These are phyloP conservation scores for Boletus insuetus DNA, from an alignment of 768 basidiomycete genomes.

Conservation along the genomic window DNA sequence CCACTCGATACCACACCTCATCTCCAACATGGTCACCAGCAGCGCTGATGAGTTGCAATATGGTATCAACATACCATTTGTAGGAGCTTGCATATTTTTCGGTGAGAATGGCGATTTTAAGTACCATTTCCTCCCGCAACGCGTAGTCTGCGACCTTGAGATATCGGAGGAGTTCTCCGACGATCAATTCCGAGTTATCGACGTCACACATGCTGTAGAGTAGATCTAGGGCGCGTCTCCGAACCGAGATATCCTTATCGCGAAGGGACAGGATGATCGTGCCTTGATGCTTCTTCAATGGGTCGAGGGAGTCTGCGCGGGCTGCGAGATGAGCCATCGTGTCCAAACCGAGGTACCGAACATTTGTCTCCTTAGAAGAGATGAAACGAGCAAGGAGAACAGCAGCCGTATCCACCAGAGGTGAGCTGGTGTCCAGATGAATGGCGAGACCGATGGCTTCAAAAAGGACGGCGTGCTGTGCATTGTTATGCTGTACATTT, in stretches of 20 bases:
- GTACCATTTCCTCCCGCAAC: constrained; percentile 95
- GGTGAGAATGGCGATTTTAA: constrained; percentile 98
- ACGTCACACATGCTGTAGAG: constrained; percentile 99
- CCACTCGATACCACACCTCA: constrained; percentile 99
- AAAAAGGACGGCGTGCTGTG: constrained; percentile 96
- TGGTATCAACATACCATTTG: constrained; percentile 99
- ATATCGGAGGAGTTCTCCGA: constrained; percentile 92
- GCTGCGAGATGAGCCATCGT: constrained; percentile 98
- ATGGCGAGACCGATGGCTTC: constrained; percentile 97
- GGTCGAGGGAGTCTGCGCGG: constrained; percentile 83
- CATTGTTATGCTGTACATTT: constrained; percentile 98
- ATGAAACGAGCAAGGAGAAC: constrained; percentile 94
- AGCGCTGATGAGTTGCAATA: constrained; percentile 90
- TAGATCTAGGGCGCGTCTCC: constrained; percentile 89
- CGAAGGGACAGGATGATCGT: constrained; percentile 93
- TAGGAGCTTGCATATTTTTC: constrained; percentile 97
- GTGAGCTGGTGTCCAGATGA: constrained; percentile 89
- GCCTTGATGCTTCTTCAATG: constrained; percentile 92
- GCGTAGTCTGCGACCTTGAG: constrained; percentile 96
- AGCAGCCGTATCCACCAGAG: constrained; percentile 84
- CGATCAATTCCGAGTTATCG: constrained; percentile 95
- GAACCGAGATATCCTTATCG: constrained; percentile 96
- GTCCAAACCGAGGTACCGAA: constrained; percentile 94
- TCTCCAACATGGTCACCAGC: constrained; percentile 99
- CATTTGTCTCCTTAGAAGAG: constrained; percentile 97